Base-by-base conservation (phyloP, 2,329 filamentous ascomycete species). In the Ophiostoma pallidulum region DNA sequence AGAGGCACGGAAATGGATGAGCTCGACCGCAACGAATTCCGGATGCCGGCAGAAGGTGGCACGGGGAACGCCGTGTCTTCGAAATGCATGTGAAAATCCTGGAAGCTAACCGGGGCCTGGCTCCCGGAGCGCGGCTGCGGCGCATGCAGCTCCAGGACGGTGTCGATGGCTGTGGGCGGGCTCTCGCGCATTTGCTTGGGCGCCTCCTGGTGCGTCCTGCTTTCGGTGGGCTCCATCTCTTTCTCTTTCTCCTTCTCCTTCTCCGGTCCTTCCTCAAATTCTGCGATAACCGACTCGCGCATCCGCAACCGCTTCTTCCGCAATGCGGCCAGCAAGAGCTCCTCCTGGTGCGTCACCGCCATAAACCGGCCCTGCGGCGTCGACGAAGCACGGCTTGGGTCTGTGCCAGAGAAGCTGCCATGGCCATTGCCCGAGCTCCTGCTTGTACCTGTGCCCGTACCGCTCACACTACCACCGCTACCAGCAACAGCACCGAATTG, bases 311-410 rank as follows among this genome's bases (percentile, higher is more conserved):
- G 67, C 63, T 77, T 77, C 54, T 73, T 68, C 8, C 76, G 68
- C 36, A 80, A 65, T 3, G 76, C 76, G 2, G 75, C 71, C 4
- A 80, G 64, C 1, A 80, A 64, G 67, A 77, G 71, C 59, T 79
- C 73, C 51, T 80, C 76, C 51, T 78, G 74, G 4, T 66, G 68
- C 0, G 75, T 78, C 16, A 80, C 74, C 1, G 74, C 72, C 70
- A 79, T 78, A 47, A 78, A 64, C 1, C 75, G 69, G 13, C 62
- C 39, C 60, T 52, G 53, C n/a, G n/a, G n/a, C n/a, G n/a, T n/a
- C n/a, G n/a, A n/a, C n/a, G n/a, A n/a, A n/a, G n/a, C n/a, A n/a
- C n/a, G n/a, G n/a, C n/a, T n/a, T n/a, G n/a, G n/a, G n/a, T n/a
- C n/a, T n/a, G n/a, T n/a, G n/a, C n/a, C 47, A 8, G 41, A 33